These are phyloP conservation scores for Aspergillus nanangensis DNA, from an alignment of 495 filamentous ascomycete genomes.

Conservation along the genomic window DNA sequence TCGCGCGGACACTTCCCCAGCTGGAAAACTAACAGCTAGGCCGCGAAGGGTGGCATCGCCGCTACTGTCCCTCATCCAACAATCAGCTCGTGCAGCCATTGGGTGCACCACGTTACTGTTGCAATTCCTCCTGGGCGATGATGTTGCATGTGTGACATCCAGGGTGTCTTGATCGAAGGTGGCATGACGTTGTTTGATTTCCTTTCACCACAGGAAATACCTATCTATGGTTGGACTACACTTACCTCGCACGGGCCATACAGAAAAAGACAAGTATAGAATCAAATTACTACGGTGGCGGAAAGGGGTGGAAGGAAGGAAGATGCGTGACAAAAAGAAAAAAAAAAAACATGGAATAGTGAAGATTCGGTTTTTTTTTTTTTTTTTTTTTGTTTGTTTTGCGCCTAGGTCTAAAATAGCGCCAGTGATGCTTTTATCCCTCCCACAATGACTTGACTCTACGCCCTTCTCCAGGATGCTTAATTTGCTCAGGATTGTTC, in stretches of 20 bases:
- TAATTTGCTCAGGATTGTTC: background rate
- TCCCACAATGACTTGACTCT: background rate
- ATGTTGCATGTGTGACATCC: constrained; percentile 9
- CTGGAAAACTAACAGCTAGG: too few relatives aligned
- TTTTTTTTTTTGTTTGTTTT: constrained; percentile 8
- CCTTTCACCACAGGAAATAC: background rate
- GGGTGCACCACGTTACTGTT: constrained; percentile 14
- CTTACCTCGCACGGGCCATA: background rate
- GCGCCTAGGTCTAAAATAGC: constrained; percentile 25
- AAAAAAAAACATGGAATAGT: too few relatives aligned
- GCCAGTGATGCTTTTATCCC: constrained; percentile 24
- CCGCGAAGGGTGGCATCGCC: background rate
- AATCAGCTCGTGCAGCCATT: background rate
- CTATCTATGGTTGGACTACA: background rate
- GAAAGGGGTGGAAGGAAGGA: constrained; percentile 1
- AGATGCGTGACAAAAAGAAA: background rate
- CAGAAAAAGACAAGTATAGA: background rate
- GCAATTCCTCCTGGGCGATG: constrained; percentile 11
- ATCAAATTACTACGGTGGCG: constrained; percentile 2
- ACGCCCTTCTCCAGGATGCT: background rate
- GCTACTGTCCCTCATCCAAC: background rate
- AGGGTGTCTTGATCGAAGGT: constrained; percentile 6
- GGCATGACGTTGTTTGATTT: background rate
- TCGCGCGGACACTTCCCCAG: too few relatives aligned
- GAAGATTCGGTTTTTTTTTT: too few relatives aligned